phyloP scores from a whole-genome alignment of 495 filamentous ascomycete genomes.

The Evernia prunastri region DNA sequence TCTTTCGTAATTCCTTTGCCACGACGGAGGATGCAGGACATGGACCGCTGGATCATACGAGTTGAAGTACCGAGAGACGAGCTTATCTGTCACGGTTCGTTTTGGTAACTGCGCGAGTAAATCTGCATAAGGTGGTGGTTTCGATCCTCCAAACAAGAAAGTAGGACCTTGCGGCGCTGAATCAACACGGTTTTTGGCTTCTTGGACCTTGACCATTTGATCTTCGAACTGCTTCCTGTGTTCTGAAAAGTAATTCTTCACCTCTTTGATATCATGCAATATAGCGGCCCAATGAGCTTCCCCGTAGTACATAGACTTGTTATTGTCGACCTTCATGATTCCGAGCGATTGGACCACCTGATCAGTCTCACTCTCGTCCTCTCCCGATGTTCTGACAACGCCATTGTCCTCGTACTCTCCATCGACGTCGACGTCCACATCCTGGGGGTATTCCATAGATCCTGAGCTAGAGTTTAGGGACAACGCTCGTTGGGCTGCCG shows the following conservation, averaged over 20 bases:
- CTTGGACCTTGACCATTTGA: conserved; percentile 56
- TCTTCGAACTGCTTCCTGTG: conserved; percentile 65
- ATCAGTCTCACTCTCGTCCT: conserved; percentile 75
- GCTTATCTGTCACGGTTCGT: conserved; percentile 70
- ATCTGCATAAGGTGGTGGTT: conserved; percentile 63
- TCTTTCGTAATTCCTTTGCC: conserved; percentile 53
- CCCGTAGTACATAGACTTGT: conserved; percentile 80
- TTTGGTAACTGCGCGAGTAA: conserved; percentile 73
- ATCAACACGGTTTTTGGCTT: conserved; percentile 51
- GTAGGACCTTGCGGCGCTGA: conserved; percentile 50
- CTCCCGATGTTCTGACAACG: conserved; percentile 48
- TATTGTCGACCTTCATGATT: conserved; percentile 78
- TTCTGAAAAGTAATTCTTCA: conserved; percentile 76
- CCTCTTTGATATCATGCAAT: conserved; percentile 84
- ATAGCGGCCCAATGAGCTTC: conserved; percentile 88
- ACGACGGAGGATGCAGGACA: conserved; percentile 34
- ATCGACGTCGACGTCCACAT: conserved; percentile 52
- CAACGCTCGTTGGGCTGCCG: conserved; percentile 57
- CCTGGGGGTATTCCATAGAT: conserved; percentile 39
- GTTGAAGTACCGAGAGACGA: conserved; percentile 69
- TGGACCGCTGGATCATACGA: conserved; percentile 65
- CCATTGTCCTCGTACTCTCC: conserved; percentile 44
- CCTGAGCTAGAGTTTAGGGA: conserved; percentile 54
- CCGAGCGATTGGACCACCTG: conserved; percentile 80
- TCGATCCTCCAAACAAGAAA: conserved; percentile 65